Percentiles rank a stretch among this genome's conserved stretches.
phyloP scores from a whole-genome alignment of 768 basidiomycete genomes.

The Agrocybe chaxingu region DNA sequence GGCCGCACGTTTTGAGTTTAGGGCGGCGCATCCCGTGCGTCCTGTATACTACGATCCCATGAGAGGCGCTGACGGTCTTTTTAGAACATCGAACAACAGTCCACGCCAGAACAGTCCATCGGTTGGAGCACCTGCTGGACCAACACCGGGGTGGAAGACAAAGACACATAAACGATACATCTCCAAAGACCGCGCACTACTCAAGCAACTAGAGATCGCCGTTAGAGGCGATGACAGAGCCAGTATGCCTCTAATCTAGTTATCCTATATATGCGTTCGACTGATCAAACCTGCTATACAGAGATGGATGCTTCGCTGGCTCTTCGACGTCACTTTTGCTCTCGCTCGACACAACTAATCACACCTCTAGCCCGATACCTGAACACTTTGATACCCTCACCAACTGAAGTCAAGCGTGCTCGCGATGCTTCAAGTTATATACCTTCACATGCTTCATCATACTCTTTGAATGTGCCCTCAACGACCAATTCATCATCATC shows the following conservation, averaged over 20 bases:
- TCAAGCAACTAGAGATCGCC: slow-evolving; percentile 71
- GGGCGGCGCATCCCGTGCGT: slow-evolving; percentile 48
- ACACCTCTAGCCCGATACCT: slow-evolving; percentile 92
- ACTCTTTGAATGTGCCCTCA: not conserved
- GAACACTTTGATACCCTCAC: slow-evolving; percentile 78
- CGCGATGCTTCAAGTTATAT: slow-evolving; percentile 16
- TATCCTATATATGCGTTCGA: slow-evolving; percentile 1
- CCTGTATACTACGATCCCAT: not conserved
- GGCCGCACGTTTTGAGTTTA: slow-evolving; percentile 80
- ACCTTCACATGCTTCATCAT: not conserved
- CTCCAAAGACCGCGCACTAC: slow-evolving; percentile 74
- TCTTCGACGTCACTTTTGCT: slow-evolving; percentile 79
- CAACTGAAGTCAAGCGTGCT: slow-evolving; percentile 43
- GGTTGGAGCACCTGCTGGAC: slow-evolving; percentile 40
- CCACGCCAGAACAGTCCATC: slow-evolving; percentile 21
- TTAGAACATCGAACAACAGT: slow-evolving; percentile 7
- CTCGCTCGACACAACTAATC: slow-evolving; percentile 81
- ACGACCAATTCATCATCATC: slow-evolving; percentile 2
- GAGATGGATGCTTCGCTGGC: slow-evolving; percentile 60
- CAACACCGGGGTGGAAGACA: slow-evolving; percentile 72
- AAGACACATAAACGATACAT: slow-evolving; percentile 80
- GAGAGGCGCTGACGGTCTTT: not conserved
- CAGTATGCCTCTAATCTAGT: slow-evolving; percentile 32
- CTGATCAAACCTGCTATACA: slow-evolving; percentile 21
- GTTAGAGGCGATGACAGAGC: slow-evolving; percentile 43